A percentile compares a stretch with the other conserved stretches of the same genome.
These are phyloP conservation scores for Selenicereus undatus DNA, from an alignment of 148 eudicot species.

Conservation along the genomic window DNA sequence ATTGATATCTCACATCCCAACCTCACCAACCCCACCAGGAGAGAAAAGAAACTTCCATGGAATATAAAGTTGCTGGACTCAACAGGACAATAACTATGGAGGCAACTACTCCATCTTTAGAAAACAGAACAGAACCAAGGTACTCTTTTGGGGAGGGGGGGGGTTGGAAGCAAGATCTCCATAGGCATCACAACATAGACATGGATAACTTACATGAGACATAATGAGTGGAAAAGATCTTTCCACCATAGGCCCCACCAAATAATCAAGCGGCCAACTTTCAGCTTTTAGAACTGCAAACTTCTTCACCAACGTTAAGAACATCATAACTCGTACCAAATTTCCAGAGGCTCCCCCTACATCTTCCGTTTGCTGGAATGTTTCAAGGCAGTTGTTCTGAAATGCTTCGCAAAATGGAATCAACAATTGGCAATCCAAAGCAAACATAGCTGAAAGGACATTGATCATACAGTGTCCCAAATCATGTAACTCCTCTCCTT, in stretches of 20 bases:
- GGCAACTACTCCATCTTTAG: not conserved
- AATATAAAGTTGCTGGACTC: no score
- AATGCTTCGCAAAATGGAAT: slow-evolving; percentile 54
- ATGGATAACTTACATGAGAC: slow-evolving; percentile 51
- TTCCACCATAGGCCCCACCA: slow-evolving; percentile 72
- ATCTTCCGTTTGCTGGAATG: slow-evolving; percentile 43
- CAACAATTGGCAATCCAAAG: slow-evolving; percentile 45
- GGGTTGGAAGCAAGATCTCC: not conserved
- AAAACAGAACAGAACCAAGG: not conserved
- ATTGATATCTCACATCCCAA: no score
- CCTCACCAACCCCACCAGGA: no score
- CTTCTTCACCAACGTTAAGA: slow-evolving; percentile 48
- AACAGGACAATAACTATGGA: no score
- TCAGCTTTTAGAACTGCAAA: slow-evolving; percentile 59
- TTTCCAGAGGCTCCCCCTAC: slow-evolving; percentile 30
- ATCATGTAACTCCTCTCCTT: slow-evolving; percentile 43
- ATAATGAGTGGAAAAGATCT: slow-evolving; percentile 53
- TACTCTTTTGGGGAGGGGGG: no score
- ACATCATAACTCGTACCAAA: slow-evolving; percentile 36
- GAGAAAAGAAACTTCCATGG: no score
- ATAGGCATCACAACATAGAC: not conserved
- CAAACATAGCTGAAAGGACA: slow-evolving; percentile 60
- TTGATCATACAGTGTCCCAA: slow-evolving; percentile 70
- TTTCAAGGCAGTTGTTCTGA: slow-evolving; percentile 55
- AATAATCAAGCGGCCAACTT: slow-evolving; percentile 62